Evolutionary conservation across 176 grass and related monocot genomes (phyloP).

Genomic region (Avena insularis): DNA sequence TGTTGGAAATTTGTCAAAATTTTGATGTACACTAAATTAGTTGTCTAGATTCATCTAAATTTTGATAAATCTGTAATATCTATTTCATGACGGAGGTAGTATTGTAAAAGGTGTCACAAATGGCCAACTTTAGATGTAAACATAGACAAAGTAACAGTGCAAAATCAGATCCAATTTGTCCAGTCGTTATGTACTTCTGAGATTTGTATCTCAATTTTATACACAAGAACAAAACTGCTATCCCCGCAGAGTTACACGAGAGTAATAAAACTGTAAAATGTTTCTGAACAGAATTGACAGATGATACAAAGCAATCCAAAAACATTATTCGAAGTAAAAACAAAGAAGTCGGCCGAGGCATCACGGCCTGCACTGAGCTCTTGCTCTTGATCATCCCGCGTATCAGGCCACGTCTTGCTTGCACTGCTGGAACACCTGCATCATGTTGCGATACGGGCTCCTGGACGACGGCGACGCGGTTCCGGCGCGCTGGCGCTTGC

Average conservation of each 20-base stretch:
- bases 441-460: constrained; percentile 58
- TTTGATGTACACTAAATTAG: too few species aligned
- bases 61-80: too few species aligned
- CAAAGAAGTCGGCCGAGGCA: not conserved
- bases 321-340: not conserved
- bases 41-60: too few species aligned
- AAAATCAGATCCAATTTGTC: not conserved
- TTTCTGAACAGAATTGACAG: not conserved
- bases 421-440: constrained; percentile 72
- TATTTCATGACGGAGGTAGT: too few species aligned
- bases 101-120: not conserved
- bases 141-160: not conserved
- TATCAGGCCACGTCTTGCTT: constrained; percentile 45
- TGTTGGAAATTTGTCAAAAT: too few species aligned
- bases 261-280: not conserved
- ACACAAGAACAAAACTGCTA: constrained; percentile 10
- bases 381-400: not conserved
- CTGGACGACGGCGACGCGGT: constrained; percentile 44
- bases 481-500: constrained; percentile 57
- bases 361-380: constrained; percentile 34
- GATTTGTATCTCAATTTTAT: constrained; percentile 43
- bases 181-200: constrained; percentile 13
- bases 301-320: not conserved
- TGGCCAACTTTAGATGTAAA: not conserved
- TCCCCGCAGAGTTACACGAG: not conserved